A percentile compares a stretch with the other conserved stretches of the same genome.
Conservation (phyloP, 352 stramenopile genomes). For the Globisporangium camurandrum region DNA sequence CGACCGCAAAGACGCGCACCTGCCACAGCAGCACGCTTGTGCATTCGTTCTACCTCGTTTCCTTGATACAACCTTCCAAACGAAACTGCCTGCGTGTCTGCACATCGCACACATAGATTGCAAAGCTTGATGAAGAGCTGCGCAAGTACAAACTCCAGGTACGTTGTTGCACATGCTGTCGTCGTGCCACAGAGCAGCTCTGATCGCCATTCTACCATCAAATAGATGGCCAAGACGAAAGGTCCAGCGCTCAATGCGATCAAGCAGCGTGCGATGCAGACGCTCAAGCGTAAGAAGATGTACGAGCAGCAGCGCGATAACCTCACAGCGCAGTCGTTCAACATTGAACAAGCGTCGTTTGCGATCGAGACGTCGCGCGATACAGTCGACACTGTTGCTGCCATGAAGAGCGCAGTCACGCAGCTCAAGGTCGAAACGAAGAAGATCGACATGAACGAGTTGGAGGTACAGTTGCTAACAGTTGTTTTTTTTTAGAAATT, state of each 20-base stretch:
- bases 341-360: conserved; percentile 83
- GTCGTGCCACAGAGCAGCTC: not conserved
- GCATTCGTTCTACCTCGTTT: not conserved
- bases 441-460: conserved; percentile 94
- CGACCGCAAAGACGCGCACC: no score
- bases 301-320: conserved; percentile 80
- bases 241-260: conserved; percentile 59
- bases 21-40: no score
- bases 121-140: conserved; percentile 75
- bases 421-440: conserved; percentile 93
- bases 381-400: conserved; percentile 88
- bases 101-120: conserved; percentile 78
- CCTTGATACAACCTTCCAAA: not conserved
- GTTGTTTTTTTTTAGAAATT: no score
- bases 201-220: no score
- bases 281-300: conserved; percentile 88
- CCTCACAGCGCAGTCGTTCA: conserved; percentile 75
- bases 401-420: conserved; percentile 91
- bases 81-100: not conserved
- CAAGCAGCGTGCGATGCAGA: conserved; percentile 82
- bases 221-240: conserved; percentile 75
- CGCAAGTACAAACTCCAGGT: conserved; percentile 75
- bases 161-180: not conserved
- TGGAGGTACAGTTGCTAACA: conserved; percentile 91
- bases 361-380: conserved; percentile 91